Percentiles rank a stretch among this genome's conserved stretches.
phyloP scores from a whole-genome alignment of 371 early-diverging fungal species.

The Mortierella sp. region DNA sequence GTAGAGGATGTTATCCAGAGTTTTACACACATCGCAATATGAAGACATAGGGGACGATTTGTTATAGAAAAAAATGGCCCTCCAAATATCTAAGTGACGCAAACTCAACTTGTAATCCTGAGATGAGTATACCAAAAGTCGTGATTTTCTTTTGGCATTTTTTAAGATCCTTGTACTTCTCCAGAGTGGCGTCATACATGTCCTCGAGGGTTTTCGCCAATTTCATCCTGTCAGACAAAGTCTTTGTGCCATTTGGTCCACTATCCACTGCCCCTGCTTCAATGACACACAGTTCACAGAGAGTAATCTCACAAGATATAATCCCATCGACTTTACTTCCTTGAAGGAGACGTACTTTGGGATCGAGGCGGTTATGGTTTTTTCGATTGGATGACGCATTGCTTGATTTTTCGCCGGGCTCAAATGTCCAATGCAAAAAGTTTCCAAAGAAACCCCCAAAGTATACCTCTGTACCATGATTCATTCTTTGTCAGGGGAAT shows the following conservation, averaged over 20 bases:
- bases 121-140: not conserved
- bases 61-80: conserved; percentile 7
- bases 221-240: not conserved
- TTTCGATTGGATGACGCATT: not conserved
- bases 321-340: not conserved
- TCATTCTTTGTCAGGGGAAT: not conserved
- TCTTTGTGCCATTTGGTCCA: not conserved
- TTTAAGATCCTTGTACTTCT: not conserved
- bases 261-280: not conserved
- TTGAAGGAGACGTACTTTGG: not conserved
- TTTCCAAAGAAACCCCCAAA: conserved; percentile 5
- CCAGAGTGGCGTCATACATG: not conserved
- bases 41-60: not conserved
- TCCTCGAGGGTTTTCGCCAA: not conserved
- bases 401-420: not conserved
- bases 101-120: conserved; percentile 1
- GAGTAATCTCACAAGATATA: not conserved
- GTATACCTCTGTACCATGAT: not conserved
- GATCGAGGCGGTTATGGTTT: not conserved
- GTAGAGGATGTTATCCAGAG: too few species aligned
- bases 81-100: conserved; percentile 4
- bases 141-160: not conserved
- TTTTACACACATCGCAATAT: too few species aligned
- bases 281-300: not conserved
- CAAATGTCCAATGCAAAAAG: not conserved